Conservation (phyloP, 345 rosid species). For the Pistacia vera region DNA sequence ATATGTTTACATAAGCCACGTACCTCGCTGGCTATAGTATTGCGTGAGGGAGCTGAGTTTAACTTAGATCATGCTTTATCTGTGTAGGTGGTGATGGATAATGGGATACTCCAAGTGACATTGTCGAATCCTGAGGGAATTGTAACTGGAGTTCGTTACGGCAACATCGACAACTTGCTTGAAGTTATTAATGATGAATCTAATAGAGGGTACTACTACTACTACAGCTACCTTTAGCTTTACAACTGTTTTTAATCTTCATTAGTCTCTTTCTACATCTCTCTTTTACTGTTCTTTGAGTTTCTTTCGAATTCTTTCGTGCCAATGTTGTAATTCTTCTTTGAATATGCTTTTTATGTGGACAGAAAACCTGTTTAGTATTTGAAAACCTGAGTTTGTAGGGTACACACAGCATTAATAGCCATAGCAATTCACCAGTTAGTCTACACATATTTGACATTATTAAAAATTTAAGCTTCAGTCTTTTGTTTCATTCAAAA, state of each 20-base stretch:
- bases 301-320: not conserved
- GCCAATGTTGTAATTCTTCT: not conserved
- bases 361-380: not conserved
- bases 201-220: constrained; percentile 67
- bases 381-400: too few species aligned
- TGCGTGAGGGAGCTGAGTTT: constrained; percentile 19
- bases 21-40: not conserved
- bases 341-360: not conserved
- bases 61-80: not conserved
- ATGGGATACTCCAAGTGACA: constrained; percentile 71
- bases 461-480: too few species aligned
- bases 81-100: constrained; percentile 79
- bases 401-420: too few species aligned
- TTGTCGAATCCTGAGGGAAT: constrained; percentile 81
- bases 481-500: too few species aligned
- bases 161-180: constrained; percentile 79
- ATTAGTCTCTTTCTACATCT: too few species aligned
- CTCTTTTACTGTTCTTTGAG: not conserved
- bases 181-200: constrained; percentile 79
- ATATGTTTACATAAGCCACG: not conserved
- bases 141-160: constrained; percentile 65
- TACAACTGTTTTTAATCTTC: not conserved
- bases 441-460: too few species aligned
- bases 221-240: not conserved
- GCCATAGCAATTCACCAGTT: too few species aligned